Percentiles rank a stretch among this genome's conserved stretches.
Conservation (phyloP, 2,329 filamentous ascomycete genomes). For the Fusarium foetens region DNA sequence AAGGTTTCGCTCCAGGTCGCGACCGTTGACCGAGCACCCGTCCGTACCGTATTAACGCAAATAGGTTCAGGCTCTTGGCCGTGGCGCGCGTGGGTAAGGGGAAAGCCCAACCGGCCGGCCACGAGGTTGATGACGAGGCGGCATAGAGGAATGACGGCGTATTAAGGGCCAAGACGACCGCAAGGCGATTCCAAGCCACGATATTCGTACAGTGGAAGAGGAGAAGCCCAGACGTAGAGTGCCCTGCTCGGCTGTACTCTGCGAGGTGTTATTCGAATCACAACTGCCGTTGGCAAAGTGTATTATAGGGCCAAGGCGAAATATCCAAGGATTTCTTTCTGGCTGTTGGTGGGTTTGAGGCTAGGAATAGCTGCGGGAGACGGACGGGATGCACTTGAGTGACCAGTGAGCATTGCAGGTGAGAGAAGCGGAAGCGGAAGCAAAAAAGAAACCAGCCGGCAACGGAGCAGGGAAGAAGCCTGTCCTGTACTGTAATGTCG, state of each 20-base stretch:
- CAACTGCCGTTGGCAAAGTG: conserved; percentile 25
- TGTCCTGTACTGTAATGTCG: not conserved
- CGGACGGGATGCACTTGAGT: conserved; percentile 20
- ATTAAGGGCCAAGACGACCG: conserved; percentile 16
- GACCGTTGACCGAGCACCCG: conserved; percentile 16
- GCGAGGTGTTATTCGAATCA: not conserved
- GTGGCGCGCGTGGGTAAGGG: conserved; percentile 37
- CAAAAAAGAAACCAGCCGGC: conserved; percentile 21
- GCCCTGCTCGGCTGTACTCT: conserved; percentile 1
- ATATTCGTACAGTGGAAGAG: conserved; percentile 8
- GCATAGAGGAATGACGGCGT: conserved; percentile 30
- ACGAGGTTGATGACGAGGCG: conserved; percentile 37
- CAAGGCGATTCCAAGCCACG: conserved; percentile 26
- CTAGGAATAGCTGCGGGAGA: conserved; percentile 36
- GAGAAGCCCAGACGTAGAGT: not conserved
- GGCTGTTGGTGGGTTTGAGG: conserved; percentile 25
- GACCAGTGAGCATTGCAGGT: conserved; percentile 33
- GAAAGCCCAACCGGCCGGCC: conserved; percentile 26
- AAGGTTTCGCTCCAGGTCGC: conserved; percentile 1
- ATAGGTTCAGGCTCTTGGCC: conserved; percentile 16
- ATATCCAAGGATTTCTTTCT: conserved; percentile 5
- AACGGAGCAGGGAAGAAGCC: conserved; percentile 29
- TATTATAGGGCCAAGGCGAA: conserved; percentile 27
- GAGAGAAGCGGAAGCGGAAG: conserved; percentile 15
- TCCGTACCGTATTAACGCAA: not conserved